Base-by-base conservation (phyloP, 2,329 filamentous ascomycete genomes). In the Akanthomyces lecanii region DNA sequence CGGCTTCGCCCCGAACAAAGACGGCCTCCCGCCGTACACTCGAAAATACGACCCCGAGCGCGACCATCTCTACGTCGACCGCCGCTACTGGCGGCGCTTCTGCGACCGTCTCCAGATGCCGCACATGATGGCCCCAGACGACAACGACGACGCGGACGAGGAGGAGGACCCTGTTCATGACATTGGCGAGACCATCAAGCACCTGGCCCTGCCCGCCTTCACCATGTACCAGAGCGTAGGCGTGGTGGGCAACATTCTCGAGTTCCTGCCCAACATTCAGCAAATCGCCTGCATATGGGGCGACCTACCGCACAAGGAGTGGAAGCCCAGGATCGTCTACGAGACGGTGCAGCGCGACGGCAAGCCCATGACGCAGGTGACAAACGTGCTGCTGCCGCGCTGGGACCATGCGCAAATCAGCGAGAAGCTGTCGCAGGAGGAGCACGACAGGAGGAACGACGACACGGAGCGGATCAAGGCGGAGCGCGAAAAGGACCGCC, bases 161-260 rank as follows among this genome's bases (percentile, higher is more conserved):
- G 56, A 61, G 1, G 38, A 47, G n/a, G 30, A 48, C 12, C 54
- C 36, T 5, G 23, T 57, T 1, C 40, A 61, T n/a, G 56, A 38
- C 18, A 47, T 67, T 33, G 64, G 65, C 30, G 51, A 48, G 3
- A 50, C 42, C 47, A 58, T 72, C 44, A 54, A 14, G 5, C 50
- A 69, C 45, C 66, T 73, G 4, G 70, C 69, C 2, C 33, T 73
- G 4, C 68, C 71, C 0, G 70, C 69, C 2, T 70, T 68, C 30
- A 69, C 66, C 21, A 67, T 67, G 5, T 72, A 72, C 63, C 68
- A 70, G 64, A 69, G 65, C 65, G 61, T 66, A 58, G 23, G 10
- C 8, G 64, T 51, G 36, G 48, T 73, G 5, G 59, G 52, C 2
- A 7, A 18, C 14, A 7, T 69, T 2, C 47, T 71, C 38, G 48